These are phyloP conservation scores for Leccinum pallidistipes DNA, from an alignment of 1,284 basidiomycete genomes.

Conservation along the genomic window DNA sequence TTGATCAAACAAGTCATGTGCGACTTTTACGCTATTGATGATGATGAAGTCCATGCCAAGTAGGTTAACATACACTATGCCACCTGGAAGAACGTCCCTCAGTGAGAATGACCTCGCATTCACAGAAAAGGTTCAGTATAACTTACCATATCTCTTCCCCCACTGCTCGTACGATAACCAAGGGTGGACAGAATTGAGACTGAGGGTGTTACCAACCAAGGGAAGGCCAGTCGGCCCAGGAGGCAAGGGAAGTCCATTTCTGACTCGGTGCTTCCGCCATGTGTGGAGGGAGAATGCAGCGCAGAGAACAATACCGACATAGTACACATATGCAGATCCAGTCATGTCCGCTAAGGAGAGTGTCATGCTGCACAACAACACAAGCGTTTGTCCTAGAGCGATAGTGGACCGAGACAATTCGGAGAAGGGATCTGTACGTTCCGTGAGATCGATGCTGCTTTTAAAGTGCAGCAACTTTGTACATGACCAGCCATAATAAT, in stretches of 20 bases:
- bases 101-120: background rate
- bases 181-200: conserved; percentile 17
- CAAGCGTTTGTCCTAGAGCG: background rate
- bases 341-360: background rate
- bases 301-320: conserved; percentile 10
- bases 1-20: conserved; percentile 41
- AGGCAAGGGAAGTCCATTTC: conserved; percentile 27
- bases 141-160: conserved; percentile 31
- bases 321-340: conserved; percentile 5
- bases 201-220: conserved; percentile 27
- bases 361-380: background rate
- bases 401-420: background rate
- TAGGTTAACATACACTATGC: conserved; percentile 35
- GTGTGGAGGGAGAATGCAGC: conserved; percentile 2
- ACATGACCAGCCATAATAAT: background rate
- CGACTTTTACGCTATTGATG: conserved; percentile 38
- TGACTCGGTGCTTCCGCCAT: conserved; percentile 18
- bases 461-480: background rate
- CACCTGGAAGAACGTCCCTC: conserved; percentile 24
- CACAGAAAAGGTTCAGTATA: background rate
- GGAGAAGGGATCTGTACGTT: background rate
- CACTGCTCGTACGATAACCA: conserved; percentile 34
- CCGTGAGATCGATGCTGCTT: too few species aligned
- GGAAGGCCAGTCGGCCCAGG: conserved; percentile 32
- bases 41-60: conserved; percentile 40